Conservation (phyloP, 257 asterid species). For the Plectranthus barbatus region DNA sequence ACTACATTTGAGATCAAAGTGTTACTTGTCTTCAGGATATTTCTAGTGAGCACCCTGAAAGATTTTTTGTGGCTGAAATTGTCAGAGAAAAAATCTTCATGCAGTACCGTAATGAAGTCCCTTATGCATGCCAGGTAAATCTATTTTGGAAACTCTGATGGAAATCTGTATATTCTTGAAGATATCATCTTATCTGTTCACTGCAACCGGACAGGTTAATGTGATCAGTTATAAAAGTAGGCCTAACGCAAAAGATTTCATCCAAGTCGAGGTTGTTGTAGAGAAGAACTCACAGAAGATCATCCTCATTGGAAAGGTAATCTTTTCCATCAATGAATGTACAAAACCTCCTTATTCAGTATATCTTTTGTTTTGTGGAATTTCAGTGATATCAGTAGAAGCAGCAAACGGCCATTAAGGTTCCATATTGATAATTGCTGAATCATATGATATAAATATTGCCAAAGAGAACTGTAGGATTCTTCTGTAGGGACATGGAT, state of each 20-base stretch:
- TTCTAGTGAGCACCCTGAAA: constrained; percentile 94
- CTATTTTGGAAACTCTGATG: not conserved
- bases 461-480: not conserved
- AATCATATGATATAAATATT: not conserved
- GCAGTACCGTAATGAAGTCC: constrained; percentile 90
- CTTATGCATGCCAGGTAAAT: constrained; percentile 95
- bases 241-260: constrained; percentile 86
- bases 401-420: not conserved
- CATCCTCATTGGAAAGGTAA: constrained; percentile 90
- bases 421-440: not conserved
- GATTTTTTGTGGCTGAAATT: constrained; percentile 92
- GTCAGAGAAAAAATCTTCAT: constrained; percentile 86
- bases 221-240: constrained; percentile 74
- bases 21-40: constrained; percentile 54
- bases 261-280: constrained; percentile 89
- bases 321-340: not conserved
- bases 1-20: constrained; percentile 5
- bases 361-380: not conserved
- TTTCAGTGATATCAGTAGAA: constrained; percentile 8
- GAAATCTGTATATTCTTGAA: not conserved
- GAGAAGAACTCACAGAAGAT: constrained; percentile 88
- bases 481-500: not conserved
- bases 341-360: not conserved
- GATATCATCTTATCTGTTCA: not conserved
- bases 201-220: constrained; percentile 50